A percentile compares a stretch with the other conserved stretches of the same genome.
These are phyloP conservation scores for Ophiocytium majus DNA, from an alignment of 352 stramenopile species.

Conservation along the genomic window DNA sequence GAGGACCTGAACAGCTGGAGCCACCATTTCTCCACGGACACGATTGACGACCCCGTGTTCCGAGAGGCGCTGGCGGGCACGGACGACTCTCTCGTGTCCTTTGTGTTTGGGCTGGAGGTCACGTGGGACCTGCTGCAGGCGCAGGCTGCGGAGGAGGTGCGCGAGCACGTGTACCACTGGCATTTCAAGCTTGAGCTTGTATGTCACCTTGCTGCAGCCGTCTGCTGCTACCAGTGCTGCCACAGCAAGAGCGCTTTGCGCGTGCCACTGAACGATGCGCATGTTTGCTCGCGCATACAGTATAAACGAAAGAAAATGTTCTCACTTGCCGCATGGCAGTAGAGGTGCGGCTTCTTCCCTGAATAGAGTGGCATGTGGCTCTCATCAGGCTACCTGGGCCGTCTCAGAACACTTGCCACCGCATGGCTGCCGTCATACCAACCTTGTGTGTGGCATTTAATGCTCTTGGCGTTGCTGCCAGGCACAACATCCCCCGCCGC, in stretches of 20 bases:
- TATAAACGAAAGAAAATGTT: neutral
- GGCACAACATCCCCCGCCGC: no score
- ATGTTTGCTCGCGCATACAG: neutral
- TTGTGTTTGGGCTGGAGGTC: constrained; percentile 91
- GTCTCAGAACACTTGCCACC: no score
- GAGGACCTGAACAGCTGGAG: constrained; percentile 95
- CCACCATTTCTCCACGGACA: constrained; percentile 87
- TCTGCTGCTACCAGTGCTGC: neutral
- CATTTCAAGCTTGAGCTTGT: no score
- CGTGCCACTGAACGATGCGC: neutral
- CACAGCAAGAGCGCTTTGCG: neutral
- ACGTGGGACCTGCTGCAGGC: constrained; percentile 56
- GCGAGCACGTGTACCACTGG: neutral
- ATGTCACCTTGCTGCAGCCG: neutral
- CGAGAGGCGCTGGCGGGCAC: constrained; percentile 61
- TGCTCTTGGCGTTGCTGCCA: no score
- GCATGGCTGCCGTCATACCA: no score
- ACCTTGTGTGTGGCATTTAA: no score
- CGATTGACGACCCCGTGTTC: constrained; percentile 94
- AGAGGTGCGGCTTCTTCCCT: no score
- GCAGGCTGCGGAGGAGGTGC: constrained; percentile 41
- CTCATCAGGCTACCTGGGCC: no score
- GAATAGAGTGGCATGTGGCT: no score
- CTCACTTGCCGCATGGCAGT: neutral
- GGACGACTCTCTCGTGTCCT: constrained; percentile 72